A percentile compares a stretch with the other conserved stretches of the same genome.
Evolutionary conservation across 169 alveolate species (phyloP).

Genomic region (Plasmodium falciparum): DNA sequence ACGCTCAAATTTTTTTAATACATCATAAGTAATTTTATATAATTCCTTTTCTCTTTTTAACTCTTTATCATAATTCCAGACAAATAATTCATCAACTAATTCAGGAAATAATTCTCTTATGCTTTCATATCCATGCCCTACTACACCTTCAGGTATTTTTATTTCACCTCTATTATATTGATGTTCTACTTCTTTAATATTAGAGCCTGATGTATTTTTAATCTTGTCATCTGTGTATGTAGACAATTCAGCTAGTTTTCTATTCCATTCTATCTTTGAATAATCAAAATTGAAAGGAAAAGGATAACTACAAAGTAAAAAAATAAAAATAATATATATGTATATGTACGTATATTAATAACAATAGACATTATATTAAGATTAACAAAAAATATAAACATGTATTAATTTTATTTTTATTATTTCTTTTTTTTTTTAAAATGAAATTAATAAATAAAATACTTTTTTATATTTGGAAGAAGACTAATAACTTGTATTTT

Average conservation of each 20-base stretch:
- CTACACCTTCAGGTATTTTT: neutral
- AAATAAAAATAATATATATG: no score
- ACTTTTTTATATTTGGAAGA: no score
- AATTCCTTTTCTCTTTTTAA: slow-evolving; percentile 11
- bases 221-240: slow-evolving; percentile 5
- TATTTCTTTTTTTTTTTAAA: no score
- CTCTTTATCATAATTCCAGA: slow-evolving; percentile 13
- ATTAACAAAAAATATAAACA: no score
- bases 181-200: slow-evolving; percentile 21
- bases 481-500: no score
- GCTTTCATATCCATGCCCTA: neutral
- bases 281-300: no score
- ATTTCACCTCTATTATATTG: slow-evolving; percentile 29
- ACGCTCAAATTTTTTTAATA: neutral
- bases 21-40: neutral
- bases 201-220: slow-evolving; percentile 1
- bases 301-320: no score
- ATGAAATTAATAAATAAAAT: no score
- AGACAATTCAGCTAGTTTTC: slow-evolving; percentile 14
- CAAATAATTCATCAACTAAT: slow-evolving; percentile 16
- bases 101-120: slow-evolving; percentile 5
- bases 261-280: slow-evolving; percentile 4
- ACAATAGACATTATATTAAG: no score
- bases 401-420: no score
- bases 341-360: no score